Percentiles rank a stretch among this genome's conserved stretches.
Conservation (phyloP, 495 filamentous ascomycete species). For the Lasiosphaeria ovina region DNA sequence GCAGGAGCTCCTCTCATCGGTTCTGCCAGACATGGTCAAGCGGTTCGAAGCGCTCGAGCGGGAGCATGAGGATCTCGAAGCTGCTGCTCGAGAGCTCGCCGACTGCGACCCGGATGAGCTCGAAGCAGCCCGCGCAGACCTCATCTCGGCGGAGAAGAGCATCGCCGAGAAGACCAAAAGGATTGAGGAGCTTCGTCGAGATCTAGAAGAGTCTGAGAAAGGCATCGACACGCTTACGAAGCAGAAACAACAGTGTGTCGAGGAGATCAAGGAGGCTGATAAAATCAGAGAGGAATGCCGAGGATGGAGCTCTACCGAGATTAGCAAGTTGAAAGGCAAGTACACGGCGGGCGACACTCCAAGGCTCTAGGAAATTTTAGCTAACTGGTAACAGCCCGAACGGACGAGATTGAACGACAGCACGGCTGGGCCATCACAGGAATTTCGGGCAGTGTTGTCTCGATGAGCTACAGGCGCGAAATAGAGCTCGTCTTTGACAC, state of each 20-base stretch:
- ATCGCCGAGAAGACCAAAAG: slow-evolving; percentile 64
- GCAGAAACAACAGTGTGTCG: slow-evolving; percentile 63
- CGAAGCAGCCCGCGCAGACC: slow-evolving; percentile 59
- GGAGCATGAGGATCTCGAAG: slow-evolving; percentile 64
- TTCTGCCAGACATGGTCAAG: slow-evolving; percentile 63
- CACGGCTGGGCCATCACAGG: slow-evolving; percentile 80
- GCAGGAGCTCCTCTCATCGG: slow-evolving; percentile 59
- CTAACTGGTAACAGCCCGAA: slow-evolving; percentile 51
- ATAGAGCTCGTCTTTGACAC: slow-evolving; percentile 76
- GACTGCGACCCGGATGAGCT: slow-evolving; percentile 79
- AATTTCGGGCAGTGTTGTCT: slow-evolving; percentile 57
- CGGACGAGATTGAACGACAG: slow-evolving; percentile 63
- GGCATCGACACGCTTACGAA: slow-evolving; percentile 57
- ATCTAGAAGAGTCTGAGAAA: slow-evolving; percentile 62
- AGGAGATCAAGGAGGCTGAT: slow-evolving; percentile 81
- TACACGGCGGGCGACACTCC: slow-evolving; percentile 1
- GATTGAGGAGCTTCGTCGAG: slow-evolving; percentile 60
- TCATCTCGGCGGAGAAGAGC: slow-evolving; percentile 62
- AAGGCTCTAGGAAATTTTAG: slow-evolving; percentile 1
- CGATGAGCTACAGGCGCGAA: slow-evolving; percentile 75
- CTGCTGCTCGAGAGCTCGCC: slow-evolving; percentile 70
- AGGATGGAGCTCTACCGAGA: slow-evolving; percentile 81
- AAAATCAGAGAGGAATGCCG: slow-evolving; percentile 80
- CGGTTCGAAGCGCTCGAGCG: slow-evolving; percentile 56
- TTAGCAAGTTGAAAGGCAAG: slow-evolving; percentile 69